Base-by-base conservation (phyloP, 2,329 filamentous ascomycete species). In the Seiridium cupressi region DNA sequence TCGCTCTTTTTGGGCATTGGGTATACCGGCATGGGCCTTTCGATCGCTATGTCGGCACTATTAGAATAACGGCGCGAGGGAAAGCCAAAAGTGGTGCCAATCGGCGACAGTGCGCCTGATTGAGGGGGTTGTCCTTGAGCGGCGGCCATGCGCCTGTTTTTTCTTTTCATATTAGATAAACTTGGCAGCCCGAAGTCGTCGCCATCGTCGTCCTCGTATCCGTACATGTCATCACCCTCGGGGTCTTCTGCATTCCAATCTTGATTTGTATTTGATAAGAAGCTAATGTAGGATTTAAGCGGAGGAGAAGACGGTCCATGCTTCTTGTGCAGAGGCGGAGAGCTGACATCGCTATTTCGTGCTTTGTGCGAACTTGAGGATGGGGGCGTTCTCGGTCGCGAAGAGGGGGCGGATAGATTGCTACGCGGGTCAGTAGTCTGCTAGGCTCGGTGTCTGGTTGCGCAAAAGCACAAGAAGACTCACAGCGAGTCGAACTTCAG, bases 181-280 rank as follows among this genome's bases (percentile, higher is more conserved):
- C 93, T 97, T 2, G 94, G 94, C 34, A 98, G 81, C 1, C 94
- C 94, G 76, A 98, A 98, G 72, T 98, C 94, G 74, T 98, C 94
- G 63, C 96, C 93, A 67, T 95, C 90, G 60, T 93, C 91, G 66
- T 96, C 92, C 61, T 91, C 91, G 68, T 95, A 92, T 9, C 86
- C 87, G 72, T 91, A 86, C 68, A 92, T 88, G 64, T 92, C 91
- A 59, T 90, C 90, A 11, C 84, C 83, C 59, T 91, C 88, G 26
- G 68, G 69, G 42, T 73, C 71, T 63, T 91, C 88, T 18, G 87
- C 82, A 62, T 87, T 87, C 92, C 92, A 97, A 73, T 92, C 90
- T 70, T 92, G 88, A 67, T 93, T 90, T 40, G 90, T 91, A 64
- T 90, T 89, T 46, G 90, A 92, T 58, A 96, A 81, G 69, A 95